Evolutionary conservation across 345 rosid species (phyloP), one percentile per base, ranked within the genome.

Genomic region (Excoecaria cochinchinensis): DNA sequence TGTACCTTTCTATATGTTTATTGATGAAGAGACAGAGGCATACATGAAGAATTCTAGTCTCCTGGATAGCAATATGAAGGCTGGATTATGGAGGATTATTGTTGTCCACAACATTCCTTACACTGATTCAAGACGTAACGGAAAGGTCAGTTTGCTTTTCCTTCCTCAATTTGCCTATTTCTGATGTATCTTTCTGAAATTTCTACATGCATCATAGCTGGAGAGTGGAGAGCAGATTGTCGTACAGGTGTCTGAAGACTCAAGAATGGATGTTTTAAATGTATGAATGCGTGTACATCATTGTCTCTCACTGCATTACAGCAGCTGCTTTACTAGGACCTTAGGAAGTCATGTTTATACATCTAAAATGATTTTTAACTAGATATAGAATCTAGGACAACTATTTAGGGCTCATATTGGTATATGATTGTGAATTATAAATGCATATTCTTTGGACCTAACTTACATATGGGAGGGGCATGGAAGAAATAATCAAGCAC

Each of bases 41-140:
- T 94, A 81, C 77, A 80, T 94, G 83, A 87, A 79, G 79, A 92
- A 90, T 79, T 67, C 82, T 19, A 88, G 86, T 77, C 71, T 84
- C 59, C 80, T 92, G 71, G 84, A 87, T 0, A 81, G 82, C 72
- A 85, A 80, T 77, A 87, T 61, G 85, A 87, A 84, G 82, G 86
- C 90, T 55, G 98, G 98, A 56, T 76, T 89, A 69, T 94, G 98
- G 97, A 94, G 91, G 85, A 86, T 90, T 79, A 73, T 90, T 82
- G 90, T 90, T 44, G 89, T 88, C 55, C 91, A 63, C 60, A 89
- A 88, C 74, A 84, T 85, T 77, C 98, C 98, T 79, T 92, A 90
- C 68, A 79, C 78, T 44, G 96, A 94, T 85, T 82, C 95, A 42
- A 88, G 98, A 82, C 94, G 96, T 46, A 90, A 89, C 62, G 97